These are phyloP conservation scores for Cucurbita argyrosperma DNA, from an alignment of 306 rosid genomes.

Conservation along the genomic window DNA sequence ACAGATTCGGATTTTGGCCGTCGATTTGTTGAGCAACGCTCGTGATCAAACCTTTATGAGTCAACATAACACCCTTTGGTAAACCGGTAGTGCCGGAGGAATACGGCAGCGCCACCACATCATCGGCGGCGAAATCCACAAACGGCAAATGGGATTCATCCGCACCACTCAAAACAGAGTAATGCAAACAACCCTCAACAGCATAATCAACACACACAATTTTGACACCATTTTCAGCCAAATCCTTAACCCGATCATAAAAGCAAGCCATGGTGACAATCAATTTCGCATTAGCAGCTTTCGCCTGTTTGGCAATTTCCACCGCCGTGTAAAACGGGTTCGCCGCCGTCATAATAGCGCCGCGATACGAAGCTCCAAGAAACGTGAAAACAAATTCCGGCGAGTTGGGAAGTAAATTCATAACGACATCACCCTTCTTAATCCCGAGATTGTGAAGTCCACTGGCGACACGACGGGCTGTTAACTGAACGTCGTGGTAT, in stretches of 20 bases:
- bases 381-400: constrained; percentile 60
- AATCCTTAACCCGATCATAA: constrained; percentile 45
- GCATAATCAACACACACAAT: constrained; percentile 26
- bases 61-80: constrained; percentile 78
- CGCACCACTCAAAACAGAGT: constrained; percentile 25
- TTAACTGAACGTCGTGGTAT: constrained; percentile 39
- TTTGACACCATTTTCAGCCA: constrained; percentile 1
- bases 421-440: constrained; percentile 36
- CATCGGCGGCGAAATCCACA: constrained; percentile 21
- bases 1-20: constrained; percentile 66
- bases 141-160: constrained; percentile 11
- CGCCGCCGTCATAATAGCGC: constrained; percentile 51
- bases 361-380: constrained; percentile 40
- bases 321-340: constrained; percentile 48
- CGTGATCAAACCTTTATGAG: constrained; percentile 59
- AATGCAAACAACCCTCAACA: constrained; percentile 23
- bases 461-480: constrained; percentile 25
- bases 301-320: constrained; percentile 52
- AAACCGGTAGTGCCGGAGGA: constrained; percentile 71
- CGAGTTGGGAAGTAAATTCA: constrained; percentile 54
- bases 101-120: constrained; percentile 69
- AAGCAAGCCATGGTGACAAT: constrained; percentile 30
- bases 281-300: constrained; percentile 38
- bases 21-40: constrained; percentile 72
- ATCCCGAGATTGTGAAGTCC: constrained; percentile 38